Conservation (phyloP, 2,329 filamentous ascomycete genomes). For the Hypoxylon sp. region DNA sequence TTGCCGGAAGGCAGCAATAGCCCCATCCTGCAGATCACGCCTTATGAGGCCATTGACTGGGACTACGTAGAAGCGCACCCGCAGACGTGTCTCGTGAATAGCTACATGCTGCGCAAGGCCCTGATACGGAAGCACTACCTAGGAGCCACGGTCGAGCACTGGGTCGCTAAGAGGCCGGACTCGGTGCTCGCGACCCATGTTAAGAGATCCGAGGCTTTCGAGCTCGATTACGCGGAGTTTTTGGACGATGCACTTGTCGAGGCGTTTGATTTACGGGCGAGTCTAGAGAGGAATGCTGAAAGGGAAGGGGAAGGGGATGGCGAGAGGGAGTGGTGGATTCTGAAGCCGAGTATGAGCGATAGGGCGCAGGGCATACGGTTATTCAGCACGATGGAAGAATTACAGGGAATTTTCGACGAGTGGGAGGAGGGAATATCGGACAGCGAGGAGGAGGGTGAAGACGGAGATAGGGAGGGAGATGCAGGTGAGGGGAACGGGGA, state of each 20-base stretch:
- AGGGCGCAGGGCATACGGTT: conserved; percentile 92
- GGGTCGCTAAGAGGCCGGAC: conserved; percentile 85
- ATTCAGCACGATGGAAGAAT: conserved; percentile 86
- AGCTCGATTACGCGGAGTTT: conserved; percentile 97
- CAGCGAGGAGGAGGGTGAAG: conserved; percentile 72
- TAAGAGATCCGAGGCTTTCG: conserved; percentile 86
- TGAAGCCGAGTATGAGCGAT: conserved; percentile 98
- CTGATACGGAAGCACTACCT: conserved; percentile 97
- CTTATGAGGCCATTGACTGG: conserved; percentile 92
- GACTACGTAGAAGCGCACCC: conserved; percentile 77
- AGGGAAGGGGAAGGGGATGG: conserved; percentile 58
- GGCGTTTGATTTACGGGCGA: conserved; percentile 87
- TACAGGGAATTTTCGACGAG: conserved; percentile 89
- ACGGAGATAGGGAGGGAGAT: conserved; percentile 50
- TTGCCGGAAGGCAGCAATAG: conserved; percentile 59
- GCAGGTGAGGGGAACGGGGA: conserved; percentile 35
- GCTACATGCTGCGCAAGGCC: conserved; percentile 95
- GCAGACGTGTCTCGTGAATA: conserved; percentile 79
- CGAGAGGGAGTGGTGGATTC: conserved; percentile 87
- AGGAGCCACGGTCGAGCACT: conserved; percentile 84
- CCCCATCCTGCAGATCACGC: conserved; percentile 81
- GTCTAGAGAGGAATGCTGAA: conserved; percentile 76
- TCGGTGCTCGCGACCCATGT: conserved; percentile 79
- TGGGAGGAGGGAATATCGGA: conserved; percentile 83
- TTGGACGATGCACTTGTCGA: conserved; percentile 93